phyloP scores from a whole-genome alignment of 345 rosid genomes.

The Hibiscus trionum region DNA sequence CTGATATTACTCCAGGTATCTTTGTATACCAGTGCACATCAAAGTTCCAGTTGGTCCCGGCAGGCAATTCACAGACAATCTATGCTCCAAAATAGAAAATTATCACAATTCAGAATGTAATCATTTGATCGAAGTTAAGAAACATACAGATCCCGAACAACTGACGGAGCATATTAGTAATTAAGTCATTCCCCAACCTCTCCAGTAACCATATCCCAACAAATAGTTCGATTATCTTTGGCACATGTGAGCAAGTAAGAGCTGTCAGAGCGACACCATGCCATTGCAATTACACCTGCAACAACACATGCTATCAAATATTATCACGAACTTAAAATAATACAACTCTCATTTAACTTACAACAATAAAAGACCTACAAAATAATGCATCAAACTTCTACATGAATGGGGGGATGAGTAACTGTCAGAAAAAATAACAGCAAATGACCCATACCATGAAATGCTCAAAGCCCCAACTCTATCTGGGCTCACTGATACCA shows the following conservation, averaged over 20 bases:
- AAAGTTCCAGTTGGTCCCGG: conserved; percentile 95
- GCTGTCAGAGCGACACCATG: conserved; percentile 94
- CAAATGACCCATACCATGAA: background rate
- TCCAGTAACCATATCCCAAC: conserved; percentile 90
- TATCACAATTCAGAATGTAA: background rate
- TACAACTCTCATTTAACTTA: conserved; percentile 4
- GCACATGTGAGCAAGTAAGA: conserved; percentile 95
- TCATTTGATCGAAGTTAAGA: background rate
- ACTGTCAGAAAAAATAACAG: background rate
- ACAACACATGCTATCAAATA: conserved; percentile 1
- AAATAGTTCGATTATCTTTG: conserved; percentile 93
- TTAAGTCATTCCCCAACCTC: conserved; percentile 45
- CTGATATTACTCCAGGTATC: conserved; percentile 92
- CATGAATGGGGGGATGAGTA: background rate
- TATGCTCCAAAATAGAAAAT: conserved; percentile 16
- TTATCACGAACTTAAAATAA: background rate
- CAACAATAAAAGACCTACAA: conserved; percentile 9
- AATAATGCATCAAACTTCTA: conserved; percentile 9
- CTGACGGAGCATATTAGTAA: background rate
- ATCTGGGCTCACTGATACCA: background rate
- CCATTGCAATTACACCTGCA: conserved; percentile 98
- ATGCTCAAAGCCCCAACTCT: background rate
- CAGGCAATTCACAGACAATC: conserved; percentile 90
- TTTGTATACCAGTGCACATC: conserved; percentile 97
- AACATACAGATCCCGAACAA: background rate